Percentiles rank a stretch among this genome's conserved stretches.
phyloP scores from a whole-genome alignment of 768 basidiomycete species.

The Russula lepida region DNA sequence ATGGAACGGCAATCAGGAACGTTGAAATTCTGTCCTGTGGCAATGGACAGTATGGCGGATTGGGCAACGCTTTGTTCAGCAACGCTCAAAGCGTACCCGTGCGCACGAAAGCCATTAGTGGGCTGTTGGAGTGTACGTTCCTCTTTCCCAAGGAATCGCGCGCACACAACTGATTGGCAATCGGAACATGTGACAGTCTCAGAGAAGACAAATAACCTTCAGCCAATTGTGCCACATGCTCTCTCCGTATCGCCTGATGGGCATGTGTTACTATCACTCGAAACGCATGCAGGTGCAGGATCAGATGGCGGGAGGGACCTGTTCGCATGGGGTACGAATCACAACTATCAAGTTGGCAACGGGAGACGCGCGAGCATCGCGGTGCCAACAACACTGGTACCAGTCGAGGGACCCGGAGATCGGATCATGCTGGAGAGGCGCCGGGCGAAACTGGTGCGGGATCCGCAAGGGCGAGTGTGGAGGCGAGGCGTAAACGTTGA shows the following conservation, averaged over 20 bases:
- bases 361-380: conserved; percentile 56
- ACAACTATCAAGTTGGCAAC: conserved; percentile 67
- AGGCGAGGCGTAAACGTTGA: conserved; percentile 52
- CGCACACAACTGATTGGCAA: not conserved
- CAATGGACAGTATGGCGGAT: conserved; percentile 75
- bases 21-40: conserved; percentile 68
- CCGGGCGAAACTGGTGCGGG: conserved; percentile 45
- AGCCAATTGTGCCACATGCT: conserved; percentile 53
- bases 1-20: conserved; percentile 29
- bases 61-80: conserved; percentile 59
- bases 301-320: conserved; percentile 56
- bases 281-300: conserved; percentile 45
- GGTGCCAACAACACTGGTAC: conserved; percentile 44
- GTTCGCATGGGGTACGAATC: conserved; percentile 65
- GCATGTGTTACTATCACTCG: conserved; percentile 67
- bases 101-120: conserved; percentile 72
- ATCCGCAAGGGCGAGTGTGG: conserved; percentile 54
- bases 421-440: conserved; percentile 50
- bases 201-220: conserved; percentile 49
- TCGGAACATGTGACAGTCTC: conserved; percentile 40
- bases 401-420: conserved; percentile 43
- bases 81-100: conserved; percentile 63
- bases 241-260: conserved; percentile 67
- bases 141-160: not conserved
- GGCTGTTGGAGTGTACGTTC: conserved; percentile 73